A percentile compares a stretch with the other conserved stretches of the same genome.
phyloP scores from a whole-genome alignment of 495 filamentous ascomycete genomes.

The Wilcoxina mikolae region DNA sequence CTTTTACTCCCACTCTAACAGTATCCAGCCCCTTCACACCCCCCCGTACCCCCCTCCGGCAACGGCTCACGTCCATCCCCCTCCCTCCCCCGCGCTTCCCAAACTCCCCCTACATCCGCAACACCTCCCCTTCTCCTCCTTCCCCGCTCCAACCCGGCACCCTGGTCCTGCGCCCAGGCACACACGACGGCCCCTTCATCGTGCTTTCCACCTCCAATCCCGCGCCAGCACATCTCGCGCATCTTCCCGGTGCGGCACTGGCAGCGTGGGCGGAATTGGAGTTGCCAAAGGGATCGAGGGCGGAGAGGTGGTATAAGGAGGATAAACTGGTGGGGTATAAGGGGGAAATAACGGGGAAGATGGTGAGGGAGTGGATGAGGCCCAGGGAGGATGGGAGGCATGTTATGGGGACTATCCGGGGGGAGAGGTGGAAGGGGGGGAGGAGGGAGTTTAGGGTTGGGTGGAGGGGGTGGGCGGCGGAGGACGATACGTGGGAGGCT shows the following conservation, averaged over 20 bases:
- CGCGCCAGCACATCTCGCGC: background rate
- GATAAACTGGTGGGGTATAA: background rate
- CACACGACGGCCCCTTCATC: background rate
- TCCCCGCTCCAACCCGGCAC: background rate
- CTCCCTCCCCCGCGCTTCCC: no score
- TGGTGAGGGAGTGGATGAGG: background rate
- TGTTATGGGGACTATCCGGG: conserved; percentile 10
- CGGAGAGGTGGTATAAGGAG: background rate
- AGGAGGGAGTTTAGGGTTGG: conserved; percentile 11
- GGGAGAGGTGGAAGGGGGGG: background rate
- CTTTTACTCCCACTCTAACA: no score
- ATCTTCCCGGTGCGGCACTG: background rate
- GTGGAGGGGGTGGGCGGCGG: conserved; percentile 18
- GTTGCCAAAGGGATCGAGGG: background rate
- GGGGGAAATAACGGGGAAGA: background rate
- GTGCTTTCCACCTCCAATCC: background rate
- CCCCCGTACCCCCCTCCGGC: no score
- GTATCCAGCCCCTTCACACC: no score
- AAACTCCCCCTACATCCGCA: background rate
- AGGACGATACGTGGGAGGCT: conserved; percentile 26
- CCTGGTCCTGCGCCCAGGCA: background rate
- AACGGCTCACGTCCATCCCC: no score
- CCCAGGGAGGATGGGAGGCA: conserved; percentile 2
- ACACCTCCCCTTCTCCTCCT: background rate
- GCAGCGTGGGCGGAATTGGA: background rate